phyloP scores from a whole-genome alignment of 805 yeast genomes.

The Metahyphopichia silvanorum region DNA sequence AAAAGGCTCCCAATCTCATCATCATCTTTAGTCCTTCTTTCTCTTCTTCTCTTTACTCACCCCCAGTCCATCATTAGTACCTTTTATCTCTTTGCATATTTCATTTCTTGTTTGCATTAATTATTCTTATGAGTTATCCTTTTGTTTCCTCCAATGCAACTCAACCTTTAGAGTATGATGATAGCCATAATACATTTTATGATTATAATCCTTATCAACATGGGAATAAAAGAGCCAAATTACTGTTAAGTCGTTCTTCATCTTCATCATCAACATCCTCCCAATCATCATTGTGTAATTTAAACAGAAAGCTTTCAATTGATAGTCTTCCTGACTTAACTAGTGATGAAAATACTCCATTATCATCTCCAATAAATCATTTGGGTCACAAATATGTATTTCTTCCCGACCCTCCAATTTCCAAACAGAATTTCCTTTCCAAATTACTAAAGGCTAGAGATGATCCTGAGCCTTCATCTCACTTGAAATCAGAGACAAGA shows the following conservation, averaged over 20 bases:
- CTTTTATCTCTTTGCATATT: no score
- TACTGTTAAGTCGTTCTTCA: slow-evolving; percentile 1
- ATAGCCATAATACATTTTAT: slow-evolving; percentile 15
- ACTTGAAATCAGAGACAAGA: not conserved
- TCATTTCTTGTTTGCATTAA: no score
- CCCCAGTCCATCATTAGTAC: no score
- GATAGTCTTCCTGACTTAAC: slow-evolving; percentile 28
- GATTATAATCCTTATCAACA: slow-evolving; percentile 16
- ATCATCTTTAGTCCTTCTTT: no score
- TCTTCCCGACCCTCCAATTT: not conserved
- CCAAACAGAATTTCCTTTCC: slow-evolving; percentile 1
- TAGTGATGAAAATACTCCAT: slow-evolving; percentile 20
- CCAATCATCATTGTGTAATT: slow-evolving; percentile 1
- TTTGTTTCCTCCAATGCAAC: slow-evolving; percentile 14
- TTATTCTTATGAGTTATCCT: slow-evolving; percentile 10
- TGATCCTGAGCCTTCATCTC: slow-evolving; percentile 1
- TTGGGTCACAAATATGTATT: slow-evolving; percentile 2
- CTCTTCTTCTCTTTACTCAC: no score
- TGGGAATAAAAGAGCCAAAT: not conserved
- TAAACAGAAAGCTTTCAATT: slow-evolving; percentile 11
- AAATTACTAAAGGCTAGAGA: slow-evolving; percentile 5
- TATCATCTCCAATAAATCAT: slow-evolving; percentile 11
- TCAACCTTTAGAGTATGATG: slow-evolving; percentile 21
- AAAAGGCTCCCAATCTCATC: no score
- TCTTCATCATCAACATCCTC: not conserved